Base-by-base conservation (phyloP, 805 yeast species). In the Blastobotrys terrestris region DNA sequence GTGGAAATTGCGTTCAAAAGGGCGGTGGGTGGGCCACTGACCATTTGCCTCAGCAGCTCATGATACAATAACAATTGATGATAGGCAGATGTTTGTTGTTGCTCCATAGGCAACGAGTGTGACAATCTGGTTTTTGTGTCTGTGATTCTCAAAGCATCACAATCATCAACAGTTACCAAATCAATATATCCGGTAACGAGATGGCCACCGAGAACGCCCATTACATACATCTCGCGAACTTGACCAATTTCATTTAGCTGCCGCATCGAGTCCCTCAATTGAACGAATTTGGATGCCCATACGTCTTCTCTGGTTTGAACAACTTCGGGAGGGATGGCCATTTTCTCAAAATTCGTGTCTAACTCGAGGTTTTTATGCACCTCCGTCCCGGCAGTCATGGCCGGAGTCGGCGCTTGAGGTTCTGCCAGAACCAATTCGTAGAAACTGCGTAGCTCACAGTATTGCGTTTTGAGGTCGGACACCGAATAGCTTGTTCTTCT, bases 1-100 rank as follows among this genome's bases (percentile, higher is more conserved):
- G 50, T 54, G n/a, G 57, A 39, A 6, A 18, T n/a, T 19, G 46
- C 49, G 39, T 48, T 45, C 45, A 51, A 43, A 5, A 48, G 47
- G 47, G 52, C 43, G 7, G 31, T 48, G 21, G 26, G 46, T 2
- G 46, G 48, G 18, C 40, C 48, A 5, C 31, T 39, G 19, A 48
- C 31, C 60, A 57, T 55, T 39, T 50, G 45, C 11, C 14, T 13
- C 8, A 66, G 41, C 46, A 67, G 43, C 41, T 51, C 39, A 39
- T 60, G 63, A 50, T 67, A 67, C 5, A 59, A 44, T 39, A 64
- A 53, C n/a, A 66, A 50, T 53, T 67, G 72, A 48, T 67, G 72
- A 45, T 60, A 65, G 2, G 72, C 72, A 3, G 64, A 54, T 2
- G 62, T 56, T 48, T 58, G 50, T 47, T 62, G 62, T 19, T 53